phyloP scores from a whole-genome alignment of 2,329 filamentous ascomycete genomes.

The Lecanicillium sp. region DNA sequence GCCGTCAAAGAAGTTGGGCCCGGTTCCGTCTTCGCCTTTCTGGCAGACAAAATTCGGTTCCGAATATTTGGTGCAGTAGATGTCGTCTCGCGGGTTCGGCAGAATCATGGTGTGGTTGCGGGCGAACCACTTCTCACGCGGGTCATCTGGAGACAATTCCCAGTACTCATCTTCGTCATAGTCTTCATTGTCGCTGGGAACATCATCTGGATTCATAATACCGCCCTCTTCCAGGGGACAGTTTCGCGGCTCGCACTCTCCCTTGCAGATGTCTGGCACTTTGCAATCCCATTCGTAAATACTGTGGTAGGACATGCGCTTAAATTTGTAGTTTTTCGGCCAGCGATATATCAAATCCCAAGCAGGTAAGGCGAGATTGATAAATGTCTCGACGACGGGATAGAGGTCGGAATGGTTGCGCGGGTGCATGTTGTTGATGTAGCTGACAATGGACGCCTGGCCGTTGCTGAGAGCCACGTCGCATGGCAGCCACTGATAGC shows the following conservation, averaged over 20 bases:
- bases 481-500: constrained; percentile 44
- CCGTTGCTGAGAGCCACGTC: constrained; percentile 37
- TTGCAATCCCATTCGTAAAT: neutral
- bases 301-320: constrained; percentile 22
- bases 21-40: constrained; percentile 20
- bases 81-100: constrained; percentile 20
- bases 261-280: neutral
- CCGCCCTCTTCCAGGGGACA: constrained; percentile 24
- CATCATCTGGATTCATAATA: constrained; percentile 14
- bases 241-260: constrained; percentile 16
- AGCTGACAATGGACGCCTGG: constrained; percentile 38
- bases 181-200: constrained; percentile 15
- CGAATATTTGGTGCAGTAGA: constrained; percentile 22
- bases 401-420: constrained; percentile 32
- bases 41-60: neutral
- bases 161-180: constrained; percentile 18
- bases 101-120: constrained; percentile 21
- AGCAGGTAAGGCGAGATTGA: constrained; percentile 36
- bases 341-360: constrained; percentile 37
- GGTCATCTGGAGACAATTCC: constrained; percentile 17
- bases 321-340: constrained; percentile 22
- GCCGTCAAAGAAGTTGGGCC: constrained; percentile 25
- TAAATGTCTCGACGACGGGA: constrained; percentile 33
- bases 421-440: constrained; percentile 50
- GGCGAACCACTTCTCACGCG: constrained; percentile 21